These are phyloP conservation scores for Ogataea paraovalis DNA, from an alignment of 805 yeast species.

Conservation along the genomic window DNA sequence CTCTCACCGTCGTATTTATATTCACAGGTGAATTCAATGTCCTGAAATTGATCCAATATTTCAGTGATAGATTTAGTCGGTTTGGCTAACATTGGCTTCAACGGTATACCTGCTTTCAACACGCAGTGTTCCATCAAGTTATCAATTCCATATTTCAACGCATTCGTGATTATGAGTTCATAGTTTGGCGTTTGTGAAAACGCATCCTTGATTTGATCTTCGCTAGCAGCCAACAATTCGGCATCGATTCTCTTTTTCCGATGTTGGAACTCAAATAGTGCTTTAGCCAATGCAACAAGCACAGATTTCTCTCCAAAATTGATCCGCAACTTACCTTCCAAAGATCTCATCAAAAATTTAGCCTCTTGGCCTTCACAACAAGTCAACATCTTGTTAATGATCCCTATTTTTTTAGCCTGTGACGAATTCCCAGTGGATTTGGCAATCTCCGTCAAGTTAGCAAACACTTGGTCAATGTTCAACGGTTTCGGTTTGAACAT, in stretches of 20 bases:
- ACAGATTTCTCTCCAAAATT: slow-evolving; percentile 95
- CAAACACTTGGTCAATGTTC: slow-evolving; percentile 69
- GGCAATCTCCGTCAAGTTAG: slow-evolving; percentile 73
- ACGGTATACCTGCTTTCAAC: slow-evolving; percentile 86
- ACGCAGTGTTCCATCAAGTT: slow-evolving; percentile 64
- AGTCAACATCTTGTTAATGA: slow-evolving; percentile 79
- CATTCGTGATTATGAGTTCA: slow-evolving; percentile 66
- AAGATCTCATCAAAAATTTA: slow-evolving; percentile 80
- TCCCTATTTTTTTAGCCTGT: slow-evolving; percentile 69
- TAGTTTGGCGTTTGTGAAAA: slow-evolving; percentile 90
- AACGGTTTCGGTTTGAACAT: slow-evolving; percentile 91
- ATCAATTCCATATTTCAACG: slow-evolving; percentile 63
- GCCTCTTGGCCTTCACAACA: slow-evolving; percentile 87
- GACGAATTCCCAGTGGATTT: slow-evolving; percentile 73
- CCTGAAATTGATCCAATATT: slow-evolving; percentile 82
- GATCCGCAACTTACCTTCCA: slow-evolving; percentile 90
- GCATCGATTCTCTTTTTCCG: slow-evolving; percentile 31
- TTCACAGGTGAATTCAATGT: slow-evolving; percentile 86
- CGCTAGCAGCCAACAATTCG: slow-evolving; percentile 58
- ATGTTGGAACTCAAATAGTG: slow-evolving; percentile 62
- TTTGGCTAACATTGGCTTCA: slow-evolving; percentile 97
- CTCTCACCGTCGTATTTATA: slow-evolving; percentile 98
- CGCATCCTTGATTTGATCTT: slow-evolving; percentile 76
- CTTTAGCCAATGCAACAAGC: slow-evolving; percentile 76
- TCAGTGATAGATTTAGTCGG: slow-evolving; percentile 95